Base-by-base conservation (phyloP, 169 alveolate species). In the Besnoitia besnoiti region DNA sequence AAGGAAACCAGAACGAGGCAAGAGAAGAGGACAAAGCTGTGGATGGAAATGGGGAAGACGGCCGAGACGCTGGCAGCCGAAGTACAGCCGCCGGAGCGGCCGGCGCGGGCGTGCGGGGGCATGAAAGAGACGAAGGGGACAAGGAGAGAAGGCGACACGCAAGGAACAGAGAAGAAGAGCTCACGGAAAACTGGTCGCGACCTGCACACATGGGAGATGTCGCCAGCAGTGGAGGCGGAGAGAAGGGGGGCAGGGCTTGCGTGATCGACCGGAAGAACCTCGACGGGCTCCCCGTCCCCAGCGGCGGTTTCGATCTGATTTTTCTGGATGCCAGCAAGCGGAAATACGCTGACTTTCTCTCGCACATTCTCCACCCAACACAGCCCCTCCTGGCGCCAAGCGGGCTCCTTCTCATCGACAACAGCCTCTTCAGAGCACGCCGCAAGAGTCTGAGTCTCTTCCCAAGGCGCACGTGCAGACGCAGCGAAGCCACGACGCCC, bases 301-400 rank as follows among this genome's bases (percentile, higher is more conserved):
- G 47, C 49, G 77, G 76, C 21, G 93, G 93, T 16, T 93, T 93
- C 61, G 95, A 93, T 76, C 87, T 93, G 33, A 89, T 93, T n/a
- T 93, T 90, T 47, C 89, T 93, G 14, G 95, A 93, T n/a, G 95
- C 94, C 10, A 93, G 90, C 67, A 93, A 93, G 91, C 51, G 39
- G 85, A 62, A 42, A n/a, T 93, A 93, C 84, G 79, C 33, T 3
- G 85, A 85, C 37, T 93, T 79, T 39, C 27, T 85, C 35, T 19
- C 37, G 35, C 42, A 79, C 10, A 89, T 93, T 30, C 85, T 93
- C 21, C 79, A 93, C 51, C 91, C 91, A 10, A 44, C 40, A 62
- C 40, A 82, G 46, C 95, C 95, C 42, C 80, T 93, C 37, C 95
- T 93, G 62, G 85, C 95, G 33, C 92, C 89, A 0, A 39, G 30